These are phyloP conservation scores for Cytospora piceicola DNA, from an alignment of 2,329 filamentous ascomycete genomes.

Conservation along the genomic window DNA sequence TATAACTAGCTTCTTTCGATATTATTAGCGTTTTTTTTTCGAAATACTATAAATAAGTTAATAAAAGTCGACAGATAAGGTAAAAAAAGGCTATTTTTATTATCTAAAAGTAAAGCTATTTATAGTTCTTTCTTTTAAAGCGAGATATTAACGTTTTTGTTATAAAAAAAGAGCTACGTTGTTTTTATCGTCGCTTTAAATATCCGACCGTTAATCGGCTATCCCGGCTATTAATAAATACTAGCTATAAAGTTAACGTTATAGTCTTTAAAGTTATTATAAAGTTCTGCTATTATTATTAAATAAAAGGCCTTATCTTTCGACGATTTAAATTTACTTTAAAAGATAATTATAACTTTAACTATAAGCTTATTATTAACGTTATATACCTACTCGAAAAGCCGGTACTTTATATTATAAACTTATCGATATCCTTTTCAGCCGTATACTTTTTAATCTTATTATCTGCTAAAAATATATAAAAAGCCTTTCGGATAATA, in stretches of 20 bases:
- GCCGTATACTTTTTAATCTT: not conserved
- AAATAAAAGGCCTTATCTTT: no score
- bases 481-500: not conserved
- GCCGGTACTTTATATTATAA: not conserved
- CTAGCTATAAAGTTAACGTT: no score
- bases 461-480: not conserved
- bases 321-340: no score
- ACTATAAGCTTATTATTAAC: not conserved
- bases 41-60: slow-evolving; percentile 6
- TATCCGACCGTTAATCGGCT: not conserved
- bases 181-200: not conserved
- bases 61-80: not conserved
- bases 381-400: not conserved
- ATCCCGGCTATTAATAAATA: not conserved
- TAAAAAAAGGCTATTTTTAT: not conserved
- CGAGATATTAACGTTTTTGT: not conserved
- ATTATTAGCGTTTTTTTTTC: not conserved
- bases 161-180: not conserved
- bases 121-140: not conserved
- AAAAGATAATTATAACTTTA: no score
- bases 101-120: not conserved
- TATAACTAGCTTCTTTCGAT: not conserved
- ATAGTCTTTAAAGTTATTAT: no score
- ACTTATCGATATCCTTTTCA: not conserved
- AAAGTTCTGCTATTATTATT: no score